A percentile compares a stretch with the other conserved stretches of the same genome.
phyloP scores from a whole-genome alignment of 1,139 yeast species.

The Kurtzmaniella natalensis region DNA sequence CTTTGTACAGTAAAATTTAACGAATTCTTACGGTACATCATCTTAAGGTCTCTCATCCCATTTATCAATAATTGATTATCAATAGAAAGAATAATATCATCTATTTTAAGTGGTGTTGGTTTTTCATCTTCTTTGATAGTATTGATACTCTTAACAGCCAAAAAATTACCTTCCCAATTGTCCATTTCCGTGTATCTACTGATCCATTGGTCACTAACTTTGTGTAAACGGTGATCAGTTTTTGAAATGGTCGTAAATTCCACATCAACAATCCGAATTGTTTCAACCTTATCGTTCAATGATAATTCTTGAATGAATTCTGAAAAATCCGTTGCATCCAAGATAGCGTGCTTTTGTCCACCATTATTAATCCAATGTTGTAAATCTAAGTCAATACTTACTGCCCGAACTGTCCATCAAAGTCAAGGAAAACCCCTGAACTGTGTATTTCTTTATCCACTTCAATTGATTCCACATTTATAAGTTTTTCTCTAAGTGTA shows the following conservation, averaged over 20 bases:
- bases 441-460: slow-evolving; percentile 70
- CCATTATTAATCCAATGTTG: no score
- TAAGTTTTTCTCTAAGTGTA: slow-evolving; percentile 72
- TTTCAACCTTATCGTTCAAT: slow-evolving; percentile 47
- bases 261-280: slow-evolving; percentile 67
- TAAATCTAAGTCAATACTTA: no score
- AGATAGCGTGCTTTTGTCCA: no score
- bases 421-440: slow-evolving; percentile 78
- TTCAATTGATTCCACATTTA: slow-evolving; percentile 73
- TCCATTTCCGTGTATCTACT: slow-evolving; percentile 54
- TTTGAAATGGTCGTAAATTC: slow-evolving; percentile 70
- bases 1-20: slow-evolving; percentile 64
- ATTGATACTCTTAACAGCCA: slow-evolving; percentile 67
- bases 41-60: slow-evolving; percentile 61
- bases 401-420: no score
- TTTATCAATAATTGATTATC: slow-evolving; percentile 61
- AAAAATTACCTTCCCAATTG: slow-evolving; percentile 65
- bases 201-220: slow-evolving; percentile 85
- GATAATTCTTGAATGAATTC: slow-evolving; percentile 55
- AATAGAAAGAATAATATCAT: slow-evolving; percentile 72
- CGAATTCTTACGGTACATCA: slow-evolving; percentile 42
- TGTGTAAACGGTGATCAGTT: slow-evolving; percentile 76
- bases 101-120: slow-evolving; percentile 41
- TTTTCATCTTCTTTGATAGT: slow-evolving; percentile 29
- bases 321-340: slow-evolving; percentile 64